Evolutionary conservation across 83 land plant species (phyloP).

Genomic region (Isoetes engelmannii): DNA sequence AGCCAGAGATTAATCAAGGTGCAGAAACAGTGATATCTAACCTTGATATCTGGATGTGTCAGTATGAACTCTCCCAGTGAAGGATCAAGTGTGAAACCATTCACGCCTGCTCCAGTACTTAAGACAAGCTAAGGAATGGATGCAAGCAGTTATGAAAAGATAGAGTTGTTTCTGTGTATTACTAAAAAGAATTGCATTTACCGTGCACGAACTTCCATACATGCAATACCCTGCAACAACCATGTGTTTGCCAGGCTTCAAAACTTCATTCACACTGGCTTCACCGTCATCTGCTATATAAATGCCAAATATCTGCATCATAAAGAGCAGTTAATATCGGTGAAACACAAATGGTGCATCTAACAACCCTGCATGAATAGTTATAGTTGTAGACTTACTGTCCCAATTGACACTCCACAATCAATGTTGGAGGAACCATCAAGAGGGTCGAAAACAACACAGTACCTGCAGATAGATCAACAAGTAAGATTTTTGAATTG

Average conservation of each 20-base stretch:
- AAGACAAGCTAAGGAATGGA: slow-evolving; percentile 65
- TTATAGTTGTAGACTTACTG: slow-evolving; percentile 35
- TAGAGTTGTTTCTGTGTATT: neutral
- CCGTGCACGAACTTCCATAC: slow-evolving; percentile 99
- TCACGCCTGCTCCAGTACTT: slow-evolving; percentile 83
- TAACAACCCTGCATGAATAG: too few species aligned
- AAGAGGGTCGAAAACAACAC: slow-evolving; percentile 96
- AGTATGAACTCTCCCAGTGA: slow-evolving; percentile 96
- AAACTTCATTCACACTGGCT: slow-evolving; percentile 56
- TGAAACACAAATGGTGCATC: too few species aligned
- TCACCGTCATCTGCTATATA: slow-evolving; percentile 54
- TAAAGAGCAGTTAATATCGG: neutral
- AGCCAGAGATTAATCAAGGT: neutral
- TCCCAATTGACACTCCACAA: slow-evolving; percentile 98
- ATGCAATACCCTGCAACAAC: slow-evolving; percentile 98
- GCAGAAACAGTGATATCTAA: slow-evolving; percentile 8
- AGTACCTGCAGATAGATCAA: slow-evolving; percentile 49
- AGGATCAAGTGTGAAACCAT: slow-evolving; percentile 97
- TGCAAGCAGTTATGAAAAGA: neutral
- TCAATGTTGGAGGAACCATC: slow-evolving; percentile 99
- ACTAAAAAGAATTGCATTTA: slow-evolving; percentile 21
- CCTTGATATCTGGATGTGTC: slow-evolving; percentile 94
- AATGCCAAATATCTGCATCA: slow-evolving; percentile 82
- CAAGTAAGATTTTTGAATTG: neutral
- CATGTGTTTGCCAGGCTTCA: slow-evolving; percentile 89